Percentiles rank a stretch among this genome's conserved stretches.
These are phyloP conservation scores for Citrullus mucosospermus DNA, from an alignment of 306 rosid genomes.

Conservation along the genomic window DNA sequence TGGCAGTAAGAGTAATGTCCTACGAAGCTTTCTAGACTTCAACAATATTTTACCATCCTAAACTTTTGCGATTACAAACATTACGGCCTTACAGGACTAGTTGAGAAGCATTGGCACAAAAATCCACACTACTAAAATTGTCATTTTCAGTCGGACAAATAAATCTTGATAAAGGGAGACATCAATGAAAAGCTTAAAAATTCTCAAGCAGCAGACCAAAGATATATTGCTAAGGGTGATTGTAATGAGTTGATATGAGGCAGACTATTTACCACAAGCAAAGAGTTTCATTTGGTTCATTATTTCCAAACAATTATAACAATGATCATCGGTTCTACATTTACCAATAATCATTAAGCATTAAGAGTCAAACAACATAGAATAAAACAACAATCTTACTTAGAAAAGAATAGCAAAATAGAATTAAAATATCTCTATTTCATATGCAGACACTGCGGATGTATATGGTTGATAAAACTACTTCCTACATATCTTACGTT, in stretches of 20 bases:
- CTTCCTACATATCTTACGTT: constrained; percentile 52
- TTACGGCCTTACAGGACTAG: background rate
- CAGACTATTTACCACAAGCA: background rate
- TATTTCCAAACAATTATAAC: background rate
- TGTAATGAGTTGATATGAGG: background rate
- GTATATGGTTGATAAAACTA: background rate
- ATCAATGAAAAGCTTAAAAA: background rate
- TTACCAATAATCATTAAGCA: background rate
- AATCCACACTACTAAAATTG: background rate
- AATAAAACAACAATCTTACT: background rate
- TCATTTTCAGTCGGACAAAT: background rate
- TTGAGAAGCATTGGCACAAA: background rate
- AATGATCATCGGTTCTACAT: background rate
- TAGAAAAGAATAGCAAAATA: background rate
- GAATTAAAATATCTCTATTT: background rate
- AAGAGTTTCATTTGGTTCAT: background rate
- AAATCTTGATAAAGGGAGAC: background rate
- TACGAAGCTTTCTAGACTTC: background rate
- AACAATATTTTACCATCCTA: background rate
- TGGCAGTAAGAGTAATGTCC: background rate
- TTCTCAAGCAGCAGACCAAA: background rate
- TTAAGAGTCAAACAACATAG: background rate
- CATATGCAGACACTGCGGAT: background rate
- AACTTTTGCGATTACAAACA: background rate
- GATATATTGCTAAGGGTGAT: background rate